Evolutionary conservation across 257 asterid species (phyloP).

Genomic region (Solanum corneliomulleri): DNA sequence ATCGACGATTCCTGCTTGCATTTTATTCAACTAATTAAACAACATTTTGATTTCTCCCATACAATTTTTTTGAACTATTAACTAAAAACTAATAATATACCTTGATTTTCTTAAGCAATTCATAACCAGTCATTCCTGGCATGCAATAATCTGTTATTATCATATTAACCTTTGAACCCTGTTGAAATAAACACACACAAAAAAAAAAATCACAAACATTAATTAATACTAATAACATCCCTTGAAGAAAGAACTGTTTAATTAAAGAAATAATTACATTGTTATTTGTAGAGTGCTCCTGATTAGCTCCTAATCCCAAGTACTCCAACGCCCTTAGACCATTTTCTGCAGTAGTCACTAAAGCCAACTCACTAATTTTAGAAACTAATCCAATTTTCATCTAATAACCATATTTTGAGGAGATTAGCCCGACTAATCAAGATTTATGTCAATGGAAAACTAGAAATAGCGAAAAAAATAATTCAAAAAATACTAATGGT

Average conservation of each 20-base stretch:
- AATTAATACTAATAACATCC: neutral
- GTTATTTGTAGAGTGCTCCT: neutral
- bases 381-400: neutral
- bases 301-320: slow-evolving; percentile 28
- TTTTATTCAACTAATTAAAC: neutral
- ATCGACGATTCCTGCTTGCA: slow-evolving; percentile 41
- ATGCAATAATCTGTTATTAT: slow-evolving; percentile 61
- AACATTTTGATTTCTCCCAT: neutral
- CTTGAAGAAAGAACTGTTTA: neutral
- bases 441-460: neutral
- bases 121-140: slow-evolving; percentile 72
- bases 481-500: neutral
- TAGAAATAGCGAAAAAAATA: neutral
- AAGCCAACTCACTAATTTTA: neutral
- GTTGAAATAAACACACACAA: neutral
- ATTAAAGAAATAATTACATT: slow-evolving; percentile 12
- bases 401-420: neutral
- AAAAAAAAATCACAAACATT: neutral
- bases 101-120: slow-evolving; percentile 62
- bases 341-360: slow-evolving; percentile 61
- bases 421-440: neutral
- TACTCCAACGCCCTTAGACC: slow-evolving; percentile 53
- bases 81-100: neutral
- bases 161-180: slow-evolving; percentile 46
- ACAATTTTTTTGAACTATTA: neutral